A percentile compares a stretch with the other conserved stretches of the same genome.
Conservation (phyloP, 352 stramenopile genomes). For the Globisporangium mamillatum region DNA sequence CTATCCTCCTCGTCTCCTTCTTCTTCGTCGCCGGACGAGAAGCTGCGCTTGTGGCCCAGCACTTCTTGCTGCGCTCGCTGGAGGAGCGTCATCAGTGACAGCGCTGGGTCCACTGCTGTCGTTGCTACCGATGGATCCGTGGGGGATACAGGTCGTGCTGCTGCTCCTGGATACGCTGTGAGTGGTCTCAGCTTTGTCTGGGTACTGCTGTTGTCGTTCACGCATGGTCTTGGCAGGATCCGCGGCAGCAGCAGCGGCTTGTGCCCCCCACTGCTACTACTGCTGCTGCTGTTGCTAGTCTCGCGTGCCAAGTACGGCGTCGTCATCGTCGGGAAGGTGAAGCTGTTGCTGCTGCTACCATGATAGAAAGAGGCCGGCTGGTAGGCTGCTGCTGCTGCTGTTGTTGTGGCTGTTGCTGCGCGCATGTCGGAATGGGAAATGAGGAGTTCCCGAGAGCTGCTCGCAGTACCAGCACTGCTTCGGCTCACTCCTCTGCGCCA, state of each 20-base stretch:
- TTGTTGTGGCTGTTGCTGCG: conserved; percentile 1
- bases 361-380: background rate
- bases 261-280: background rate
- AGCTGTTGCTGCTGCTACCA: conserved; percentile 2
- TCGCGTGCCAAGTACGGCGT: background rate
- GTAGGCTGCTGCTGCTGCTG: conserved; percentile 1
- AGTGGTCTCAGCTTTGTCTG: background rate
- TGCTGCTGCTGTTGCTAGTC: background rate
- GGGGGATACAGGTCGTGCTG: background rate
- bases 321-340: background rate
- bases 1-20: conserved; percentile 4
- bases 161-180: background rate
- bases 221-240: conserved; percentile 13
- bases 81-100: conserved; percentile 9
- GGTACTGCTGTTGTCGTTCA: background rate
- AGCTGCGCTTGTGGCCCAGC: conserved; percentile 1
- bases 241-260: conserved; percentile 12
- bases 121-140: background rate
- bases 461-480: background rate
- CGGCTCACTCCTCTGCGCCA: background rate
- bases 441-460: background rate
- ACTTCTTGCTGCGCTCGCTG: conserved; percentile 1
- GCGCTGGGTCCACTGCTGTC: background rate
- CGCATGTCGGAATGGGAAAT: conserved; percentile 5
- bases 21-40: conserved; percentile 1